Percentiles rank a stretch among this genome's conserved stretches.
Conservation (phyloP, 2,329 filamentous ascomycete species). For the Fusarium sp. region DNA sequence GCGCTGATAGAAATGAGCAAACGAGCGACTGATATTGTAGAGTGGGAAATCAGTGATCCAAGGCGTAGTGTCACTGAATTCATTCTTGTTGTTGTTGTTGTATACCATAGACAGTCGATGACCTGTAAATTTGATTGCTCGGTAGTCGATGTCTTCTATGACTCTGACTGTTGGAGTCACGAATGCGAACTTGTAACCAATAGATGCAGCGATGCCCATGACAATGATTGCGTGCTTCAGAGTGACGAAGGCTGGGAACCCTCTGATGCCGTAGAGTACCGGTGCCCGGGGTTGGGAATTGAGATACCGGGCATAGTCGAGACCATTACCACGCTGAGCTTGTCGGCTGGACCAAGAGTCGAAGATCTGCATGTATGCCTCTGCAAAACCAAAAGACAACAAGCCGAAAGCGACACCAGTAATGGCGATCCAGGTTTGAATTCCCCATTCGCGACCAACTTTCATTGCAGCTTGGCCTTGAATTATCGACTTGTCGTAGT, state of each 20-base stretch:
- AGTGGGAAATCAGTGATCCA: constrained; percentile 6
- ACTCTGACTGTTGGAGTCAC: not conserved
- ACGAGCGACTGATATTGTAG: not conserved
- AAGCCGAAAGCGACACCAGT: constrained; percentile 6
- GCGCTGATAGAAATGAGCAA: not conserved
- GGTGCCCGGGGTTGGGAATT: constrained; percentile 7
- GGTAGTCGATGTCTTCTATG: not conserved
- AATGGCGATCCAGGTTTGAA: constrained; percentile 10
- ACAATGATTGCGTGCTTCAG: not conserved
- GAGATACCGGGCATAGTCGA: constrained; percentile 15
- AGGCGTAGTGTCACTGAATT: not conserved
- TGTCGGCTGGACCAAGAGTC: constrained; percentile 9
- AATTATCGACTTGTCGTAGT: not conserved
- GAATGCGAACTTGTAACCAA: constrained; percentile 12
- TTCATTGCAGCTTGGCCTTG: not conserved
- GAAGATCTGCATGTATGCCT: constrained; percentile 13
- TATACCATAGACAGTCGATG: not conserved
- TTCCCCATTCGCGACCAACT: not conserved
- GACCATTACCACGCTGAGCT: not conserved
- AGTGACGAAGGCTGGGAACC: constrained; percentile 3
- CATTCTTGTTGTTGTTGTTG: not conserved
- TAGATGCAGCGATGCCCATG: not conserved
- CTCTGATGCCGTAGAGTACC: constrained; percentile 2
- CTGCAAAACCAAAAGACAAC: not conserved
- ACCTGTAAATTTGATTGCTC: not conserved